Evolutionary conservation across 2,329 filamentous ascomycete genomes (phyloP).

Genomic region (Clarireedia monteithiana): DNA sequence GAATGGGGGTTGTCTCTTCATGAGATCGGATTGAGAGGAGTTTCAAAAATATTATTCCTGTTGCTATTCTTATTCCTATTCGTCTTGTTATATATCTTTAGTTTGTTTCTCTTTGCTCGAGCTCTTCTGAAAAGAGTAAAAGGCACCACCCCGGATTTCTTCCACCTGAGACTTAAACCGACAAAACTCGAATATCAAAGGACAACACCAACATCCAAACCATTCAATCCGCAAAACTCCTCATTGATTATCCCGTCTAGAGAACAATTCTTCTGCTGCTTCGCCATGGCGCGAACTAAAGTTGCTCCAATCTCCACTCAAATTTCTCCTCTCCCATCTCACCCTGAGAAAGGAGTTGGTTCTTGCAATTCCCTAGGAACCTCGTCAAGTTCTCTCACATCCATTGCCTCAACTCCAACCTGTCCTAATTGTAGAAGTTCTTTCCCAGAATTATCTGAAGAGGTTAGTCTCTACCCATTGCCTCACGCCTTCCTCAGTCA

Average conservation of each 20-base stretch:
- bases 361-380: conserved; percentile 9
- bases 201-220: too few species aligned
- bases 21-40: too few species aligned
- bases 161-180: conserved; percentile 2
- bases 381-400: conserved; percentile 6
- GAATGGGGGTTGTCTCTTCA: too few species aligned
- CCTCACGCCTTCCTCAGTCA: background rate
- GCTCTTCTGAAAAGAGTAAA: background rate
- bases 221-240: background rate
- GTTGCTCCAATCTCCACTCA: conserved; percentile 8
- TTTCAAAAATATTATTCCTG: too few species aligned
- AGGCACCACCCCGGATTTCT: background rate
- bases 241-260: background rate
- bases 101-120: background rate
- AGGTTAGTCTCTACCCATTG: conserved; percentile 4
- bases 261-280: background rate
- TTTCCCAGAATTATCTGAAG: conserved; percentile 8
- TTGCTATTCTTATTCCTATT: background rate
- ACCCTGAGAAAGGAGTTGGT: conserved; percentile 3
- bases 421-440: conserved; percentile 11
- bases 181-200: background rate
- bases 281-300: conserved; percentile 13
- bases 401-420: conserved; percentile 5
- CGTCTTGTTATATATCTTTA: background rate
- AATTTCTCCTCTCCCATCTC: background rate